A percentile compares a stretch with the other conserved stretches of the same genome.
Conservation (phyloP, 177 flowering plant genomes). For the Tripterygium wilfordii region DNA sequence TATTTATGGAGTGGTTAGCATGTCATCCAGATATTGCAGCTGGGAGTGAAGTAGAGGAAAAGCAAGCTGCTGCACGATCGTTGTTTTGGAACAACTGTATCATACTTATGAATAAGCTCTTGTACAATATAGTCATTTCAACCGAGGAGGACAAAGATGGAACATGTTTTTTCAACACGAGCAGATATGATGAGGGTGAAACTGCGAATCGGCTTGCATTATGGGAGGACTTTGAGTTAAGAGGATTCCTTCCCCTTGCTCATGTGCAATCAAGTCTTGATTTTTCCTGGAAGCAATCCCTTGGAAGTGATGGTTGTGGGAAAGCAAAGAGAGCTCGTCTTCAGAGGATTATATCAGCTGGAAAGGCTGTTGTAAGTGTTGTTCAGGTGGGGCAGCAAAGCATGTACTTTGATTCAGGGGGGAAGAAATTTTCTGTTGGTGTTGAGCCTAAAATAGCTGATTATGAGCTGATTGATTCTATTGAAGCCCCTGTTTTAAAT, state of each 20-base stretch:
- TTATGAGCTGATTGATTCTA: conserved; percentile 18
- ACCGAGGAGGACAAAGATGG: conserved; percentile 58
- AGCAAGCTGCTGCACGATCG: conserved; percentile 54
- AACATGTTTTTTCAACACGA: conserved; percentile 65
- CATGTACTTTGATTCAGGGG: conserved; percentile 52
- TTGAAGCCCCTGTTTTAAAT: conserved; percentile 17
- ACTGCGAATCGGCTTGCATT: conserved; percentile 75
- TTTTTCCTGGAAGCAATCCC: conserved; percentile 69
- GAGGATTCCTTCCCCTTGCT: conserved; percentile 85
- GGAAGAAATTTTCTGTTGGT: conserved; percentile 61
- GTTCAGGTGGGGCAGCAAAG: conserved; percentile 52
- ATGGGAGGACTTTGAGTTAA: conserved; percentile 87
- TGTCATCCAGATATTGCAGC: conserved; percentile 63
- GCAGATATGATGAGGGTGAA: conserved; percentile 78
- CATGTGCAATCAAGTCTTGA: conserved; percentile 84
- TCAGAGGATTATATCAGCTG: conserved; percentile 84
- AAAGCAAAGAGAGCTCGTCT: conserved; percentile 65
- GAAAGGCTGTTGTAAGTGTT: conserved; percentile 59
- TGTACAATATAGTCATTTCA: conserved; percentile 32
- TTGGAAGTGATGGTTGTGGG: conserved; percentile 53
- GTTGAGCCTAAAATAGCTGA: conserved; percentile 36
- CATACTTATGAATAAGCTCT: conserved; percentile 62
- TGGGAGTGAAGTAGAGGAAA: conserved; percentile 61
- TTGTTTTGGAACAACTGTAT: conserved; percentile 73
- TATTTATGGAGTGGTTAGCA: conserved; percentile 95